Percentiles rank a stretch among this genome's conserved stretches.
Conservation (phyloP, 345 rosid species). For the Lepidium sativum region DNA sequence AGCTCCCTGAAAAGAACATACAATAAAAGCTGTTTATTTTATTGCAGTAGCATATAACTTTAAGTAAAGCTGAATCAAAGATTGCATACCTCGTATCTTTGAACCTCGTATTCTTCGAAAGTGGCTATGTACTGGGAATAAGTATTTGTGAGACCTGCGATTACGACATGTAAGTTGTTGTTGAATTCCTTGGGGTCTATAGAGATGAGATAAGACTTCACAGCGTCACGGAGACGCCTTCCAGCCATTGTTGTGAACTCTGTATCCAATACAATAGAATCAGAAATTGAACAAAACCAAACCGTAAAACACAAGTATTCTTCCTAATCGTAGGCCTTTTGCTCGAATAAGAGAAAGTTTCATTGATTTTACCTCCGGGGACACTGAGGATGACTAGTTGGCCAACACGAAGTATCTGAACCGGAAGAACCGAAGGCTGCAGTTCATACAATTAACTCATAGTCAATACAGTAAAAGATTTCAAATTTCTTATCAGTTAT, state of each 20-base stretch:
- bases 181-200: slow-evolving; percentile 26
- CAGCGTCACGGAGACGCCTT: slow-evolving; percentile 93
- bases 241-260: slow-evolving; percentile 99
- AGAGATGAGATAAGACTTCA: slow-evolving; percentile 30
- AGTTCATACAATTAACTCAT: background rate
- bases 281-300: background rate
- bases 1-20: slow-evolving; percentile 54
- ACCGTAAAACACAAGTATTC: background rate
- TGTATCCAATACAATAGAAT: background rate
- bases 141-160: slow-evolving; percentile 35
- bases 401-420: slow-evolving; percentile 81
- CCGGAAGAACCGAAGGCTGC: slow-evolving; percentile 94
- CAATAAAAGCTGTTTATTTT: background rate
- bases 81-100: slow-evolving; percentile 80
- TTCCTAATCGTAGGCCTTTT: background rate
- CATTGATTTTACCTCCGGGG: slow-evolving; percentile 72
- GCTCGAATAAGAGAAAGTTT: background rate
- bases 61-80: background rate
- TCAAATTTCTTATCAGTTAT: background rate
- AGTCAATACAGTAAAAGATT: background rate
- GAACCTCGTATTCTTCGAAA: slow-evolving; percentile 80
- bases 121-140: slow-evolving; percentile 91
- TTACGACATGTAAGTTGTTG: slow-evolving; percentile 33
- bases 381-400: slow-evolving; percentile 86
- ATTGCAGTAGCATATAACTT: background rate